Percentiles rank a stretch among this genome's conserved stretches.
Evolutionary conservation across 1,284 basidiomycete genomes (phyloP).

Genomic region (Melampsora americana): DNA sequence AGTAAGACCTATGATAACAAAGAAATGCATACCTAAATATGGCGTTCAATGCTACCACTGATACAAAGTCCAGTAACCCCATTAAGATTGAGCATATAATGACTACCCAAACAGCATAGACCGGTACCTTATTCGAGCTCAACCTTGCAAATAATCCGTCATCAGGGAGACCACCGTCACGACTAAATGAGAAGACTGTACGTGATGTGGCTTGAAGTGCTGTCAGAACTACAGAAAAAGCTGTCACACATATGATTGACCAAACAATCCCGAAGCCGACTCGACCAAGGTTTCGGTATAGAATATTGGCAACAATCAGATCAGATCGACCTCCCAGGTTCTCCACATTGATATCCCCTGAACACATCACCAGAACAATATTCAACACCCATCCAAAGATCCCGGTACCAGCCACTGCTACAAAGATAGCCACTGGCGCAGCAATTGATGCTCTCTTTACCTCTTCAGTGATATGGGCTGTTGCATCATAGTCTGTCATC

Average conservation of each 20-base stretch:
- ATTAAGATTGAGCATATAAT: conserved; percentile 24
- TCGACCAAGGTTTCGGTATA: conserved; percentile 39
- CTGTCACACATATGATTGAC: conserved; percentile 46
- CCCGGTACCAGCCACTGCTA: conserved; percentile 75
- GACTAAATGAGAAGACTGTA: conserved; percentile 83
- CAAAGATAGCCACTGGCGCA: conserved; percentile 70
- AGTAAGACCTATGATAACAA: neutral
- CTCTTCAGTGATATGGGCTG: conserved; percentile 87
- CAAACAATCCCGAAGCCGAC: conserved; percentile 35
- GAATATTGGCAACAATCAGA: conserved; percentile 41
- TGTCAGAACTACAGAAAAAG: conserved; percentile 56
- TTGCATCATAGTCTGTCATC: conserved; percentile 57
- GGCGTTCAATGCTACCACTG: conserved; percentile 72
- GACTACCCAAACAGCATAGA: conserved; percentile 71
- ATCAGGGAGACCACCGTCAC: conserved; percentile 77
- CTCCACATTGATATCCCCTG: conserved; percentile 54
- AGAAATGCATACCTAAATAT: conserved; percentile 62
- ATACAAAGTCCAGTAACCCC: conserved; percentile 70
- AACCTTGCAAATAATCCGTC: conserved; percentile 72
- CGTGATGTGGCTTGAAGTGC: conserved; percentile 80
- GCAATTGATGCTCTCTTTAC: conserved; percentile 82
- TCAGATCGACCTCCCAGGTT: conserved; percentile 44
- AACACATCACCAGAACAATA: conserved; percentile 71
- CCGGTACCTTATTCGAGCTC: conserved; percentile 64
- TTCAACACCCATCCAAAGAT: conserved; percentile 78